phyloP scores from a whole-genome alignment of 768 basidiomycete genomes.

The Candolleomyces eurysporus region DNA sequence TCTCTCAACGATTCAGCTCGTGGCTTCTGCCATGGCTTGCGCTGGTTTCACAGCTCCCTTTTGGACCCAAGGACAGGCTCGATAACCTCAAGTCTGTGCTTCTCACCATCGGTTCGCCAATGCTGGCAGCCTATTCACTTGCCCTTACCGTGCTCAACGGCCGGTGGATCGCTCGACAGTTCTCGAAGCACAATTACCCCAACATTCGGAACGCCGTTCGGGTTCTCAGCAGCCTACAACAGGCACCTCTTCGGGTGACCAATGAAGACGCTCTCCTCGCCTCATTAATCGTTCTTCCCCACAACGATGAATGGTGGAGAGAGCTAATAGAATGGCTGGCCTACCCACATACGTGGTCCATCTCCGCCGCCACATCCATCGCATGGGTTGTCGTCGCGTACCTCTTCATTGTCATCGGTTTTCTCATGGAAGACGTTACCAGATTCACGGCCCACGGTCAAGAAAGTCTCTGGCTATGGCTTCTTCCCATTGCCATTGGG shows the following conservation, averaged over 20 bases:
- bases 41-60: constrained; percentile 48
- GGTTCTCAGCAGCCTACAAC: constrained; percentile 40
- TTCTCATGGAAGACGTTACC: constrained; percentile 22
- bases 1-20: constrained; percentile 37
- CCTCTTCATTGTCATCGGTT: constrained; percentile 33
- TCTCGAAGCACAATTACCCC: constrained; percentile 20
- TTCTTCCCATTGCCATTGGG: constrained; percentile 38
- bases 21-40: constrained; percentile 53
- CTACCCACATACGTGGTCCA: constrained; percentile 32
- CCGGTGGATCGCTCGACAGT: background rate
- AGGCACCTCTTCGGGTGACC: constrained; percentile 34
- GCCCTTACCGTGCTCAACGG: no score
- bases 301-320: constrained; percentile 44
- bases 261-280: constrained; percentile 27
- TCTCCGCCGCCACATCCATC: constrained; percentile 38
- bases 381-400: constrained; percentile 46
- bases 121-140: constrained; percentile 29
- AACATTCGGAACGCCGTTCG: constrained; percentile 28
- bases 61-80: constrained; percentile 35
- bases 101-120: constrained; percentile 42
- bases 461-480: constrained; percentile 45
- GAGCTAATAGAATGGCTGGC: constrained; percentile 30
- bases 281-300: constrained; percentile 5
- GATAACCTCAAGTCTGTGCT: no score
- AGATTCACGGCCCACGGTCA: constrained; percentile 31